Conservation (phyloP, 352 stramenopile species). For the Phytopythium litorale region DNA sequence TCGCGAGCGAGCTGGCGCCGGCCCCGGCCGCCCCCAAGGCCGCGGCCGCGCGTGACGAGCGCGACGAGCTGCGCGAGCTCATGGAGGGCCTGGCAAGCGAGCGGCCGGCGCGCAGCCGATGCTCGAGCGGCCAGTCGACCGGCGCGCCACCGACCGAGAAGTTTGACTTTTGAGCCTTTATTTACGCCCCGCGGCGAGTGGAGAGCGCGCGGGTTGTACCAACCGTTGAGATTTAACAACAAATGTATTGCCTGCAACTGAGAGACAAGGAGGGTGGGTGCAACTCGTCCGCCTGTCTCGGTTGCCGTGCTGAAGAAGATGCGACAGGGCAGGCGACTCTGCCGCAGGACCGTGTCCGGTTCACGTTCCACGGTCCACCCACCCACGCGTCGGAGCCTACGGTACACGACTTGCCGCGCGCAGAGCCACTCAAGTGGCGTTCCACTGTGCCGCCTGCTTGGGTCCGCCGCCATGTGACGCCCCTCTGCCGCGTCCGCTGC, state of each 20-base stretch:
- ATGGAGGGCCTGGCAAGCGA: slow-evolving; percentile 44
- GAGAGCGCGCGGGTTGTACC: background rate
- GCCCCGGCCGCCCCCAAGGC: background rate
- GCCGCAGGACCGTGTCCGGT: no score
- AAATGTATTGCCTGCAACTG: no score
- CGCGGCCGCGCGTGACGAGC: slow-evolving; percentile 31
- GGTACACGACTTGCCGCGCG: no score
- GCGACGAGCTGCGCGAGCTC: slow-evolving; percentile 51
- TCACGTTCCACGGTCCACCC: background rate
- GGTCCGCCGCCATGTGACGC: background rate
- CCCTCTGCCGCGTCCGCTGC: background rate
- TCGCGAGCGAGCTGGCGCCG: background rate
- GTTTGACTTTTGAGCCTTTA: slow-evolving; percentile 34
- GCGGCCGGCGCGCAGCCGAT: slow-evolving; percentile 39
- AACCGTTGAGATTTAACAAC: no score
- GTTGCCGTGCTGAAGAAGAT: no score
- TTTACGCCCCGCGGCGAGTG: background rate
- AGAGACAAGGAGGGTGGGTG: no score
- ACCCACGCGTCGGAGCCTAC: background rate
- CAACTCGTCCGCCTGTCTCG: no score
- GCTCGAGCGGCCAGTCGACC: slow-evolving; percentile 48
- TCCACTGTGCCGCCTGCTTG: no score
- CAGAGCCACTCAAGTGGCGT: no score
- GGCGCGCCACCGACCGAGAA: slow-evolving; percentile 48
- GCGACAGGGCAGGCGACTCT: no score